Conservation (phyloP, 1,284 basidiomycete genomes). For the Austropuccinia psidii region DNA sequence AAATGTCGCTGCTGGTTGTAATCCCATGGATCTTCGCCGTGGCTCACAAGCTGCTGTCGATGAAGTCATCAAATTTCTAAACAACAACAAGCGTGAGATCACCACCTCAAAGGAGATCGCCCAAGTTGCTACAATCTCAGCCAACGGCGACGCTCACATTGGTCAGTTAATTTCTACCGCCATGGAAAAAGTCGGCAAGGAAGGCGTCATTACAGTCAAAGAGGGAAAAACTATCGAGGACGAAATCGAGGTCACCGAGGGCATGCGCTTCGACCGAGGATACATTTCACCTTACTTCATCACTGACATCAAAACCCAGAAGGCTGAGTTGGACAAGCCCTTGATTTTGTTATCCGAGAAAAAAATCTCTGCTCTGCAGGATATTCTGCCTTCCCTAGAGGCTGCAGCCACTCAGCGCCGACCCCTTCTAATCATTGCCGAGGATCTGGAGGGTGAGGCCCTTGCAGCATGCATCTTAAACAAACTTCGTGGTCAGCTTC, state of each 20-base stretch:
- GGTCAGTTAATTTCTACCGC: constrained; percentile 96
- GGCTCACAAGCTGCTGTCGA: constrained; percentile 95
- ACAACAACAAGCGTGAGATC: constrained; percentile 82
- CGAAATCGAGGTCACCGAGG: constrained; percentile 97
- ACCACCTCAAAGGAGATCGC: constrained; percentile 97
- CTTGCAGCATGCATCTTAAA: constrained; percentile 95
- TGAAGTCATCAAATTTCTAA: constrained; percentile 84
- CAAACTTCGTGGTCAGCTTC: constrained; percentile 94
- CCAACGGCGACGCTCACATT: constrained; percentile 90
- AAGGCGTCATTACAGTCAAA: constrained; percentile 99
- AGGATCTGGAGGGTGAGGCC: constrained; percentile 95
- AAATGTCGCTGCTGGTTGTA: constrained; percentile 97
- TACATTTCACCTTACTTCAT: constrained; percentile 99
- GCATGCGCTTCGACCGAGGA: constrained; percentile 98
- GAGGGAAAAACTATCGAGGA: constrained; percentile 96
- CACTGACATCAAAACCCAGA: constrained; percentile 95
- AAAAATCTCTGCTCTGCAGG: constrained; percentile 92
- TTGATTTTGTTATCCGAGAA: constrained; percentile 89
- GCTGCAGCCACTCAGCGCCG: constrained; percentile 81
- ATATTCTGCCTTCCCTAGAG: constrained; percentile 91
- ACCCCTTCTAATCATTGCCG: constrained; percentile 89
- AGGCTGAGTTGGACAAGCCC: constrained; percentile 96
- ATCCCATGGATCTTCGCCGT: constrained; percentile 97
- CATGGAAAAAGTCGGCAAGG: constrained; percentile 99
- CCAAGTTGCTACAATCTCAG: constrained; percentile 92